Evolutionary conservation across 1,284 basidiomycete genomes (phyloP), one percentile per base, ranked within the genome.

Genomic region (Neonothopanus nambi): DNA sequence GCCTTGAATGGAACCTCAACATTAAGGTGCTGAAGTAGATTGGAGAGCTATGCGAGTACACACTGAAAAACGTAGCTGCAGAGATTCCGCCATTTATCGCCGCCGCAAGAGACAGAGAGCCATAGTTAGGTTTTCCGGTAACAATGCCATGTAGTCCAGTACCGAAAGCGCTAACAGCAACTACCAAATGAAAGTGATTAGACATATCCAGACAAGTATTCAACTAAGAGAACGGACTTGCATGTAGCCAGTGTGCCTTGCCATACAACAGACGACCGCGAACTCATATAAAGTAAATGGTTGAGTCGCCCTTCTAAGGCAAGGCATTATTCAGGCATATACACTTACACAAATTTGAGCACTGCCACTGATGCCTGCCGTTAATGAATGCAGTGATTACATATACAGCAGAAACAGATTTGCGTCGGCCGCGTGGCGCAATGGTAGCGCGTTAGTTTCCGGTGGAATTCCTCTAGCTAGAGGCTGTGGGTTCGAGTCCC

Each of bases 31-130:
- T 40, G 36, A 28, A 6, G 15, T 20, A 30, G 9, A 12, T 20
- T 12, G 18, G 38, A 46, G 21, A n/a, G 24, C 26, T 35, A 12
- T 8, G 18, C 18, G 50, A 13, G n/a, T 30, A 72, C 83, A 52
- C 57, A 89, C 89, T 75, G 67, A 91, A 90, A 69, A 91, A 91
- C 0, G 80, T 78, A 11, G 80, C 76, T 11, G 85, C 82, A 17
- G 79, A 84, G 17, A 88, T 70, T 18, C 80, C 85, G 51, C 83
- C 81, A 63, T 90, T 91, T 18, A 87, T 57, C 13, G 80, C 82
- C 35, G 88, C 75, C 17, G 79, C 72, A 12, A 72, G 63, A 35
- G 80, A 77, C 28, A 82, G 66, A 2, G 76, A 57, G 3, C 68
- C 73, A 50, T 77, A 68, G 33, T 75, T 67, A 15, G 71, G 70